Percentiles rank a stretch among this genome's conserved stretches.
Evolutionary conservation across 2,329 filamentous ascomycete species (phyloP).

Genomic region (Ceratocystis cacaofunesta): DNA sequence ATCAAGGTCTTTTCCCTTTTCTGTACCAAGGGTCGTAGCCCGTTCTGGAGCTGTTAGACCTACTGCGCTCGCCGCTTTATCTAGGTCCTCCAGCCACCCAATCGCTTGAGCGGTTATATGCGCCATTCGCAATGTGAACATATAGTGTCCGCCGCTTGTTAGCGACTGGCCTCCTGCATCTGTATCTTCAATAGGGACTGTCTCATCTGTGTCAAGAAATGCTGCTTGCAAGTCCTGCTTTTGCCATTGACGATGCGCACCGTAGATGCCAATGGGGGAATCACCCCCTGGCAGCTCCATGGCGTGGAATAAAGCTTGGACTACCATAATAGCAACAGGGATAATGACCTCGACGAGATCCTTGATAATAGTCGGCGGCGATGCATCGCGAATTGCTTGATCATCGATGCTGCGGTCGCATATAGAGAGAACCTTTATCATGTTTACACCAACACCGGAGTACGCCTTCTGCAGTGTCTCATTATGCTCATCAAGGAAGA

Average conservation of each 20-base stretch:
- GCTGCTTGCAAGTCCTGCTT: too few species aligned
- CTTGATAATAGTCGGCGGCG: too few species aligned
- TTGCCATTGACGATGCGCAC: too few species aligned
- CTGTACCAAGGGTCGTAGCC: neutral
- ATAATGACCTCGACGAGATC: slow-evolving; percentile 1
- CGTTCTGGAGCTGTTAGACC: too few species aligned
- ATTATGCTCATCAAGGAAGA: neutral
- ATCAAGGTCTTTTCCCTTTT: neutral
- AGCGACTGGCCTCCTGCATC: neutral
- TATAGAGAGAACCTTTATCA: neutral
- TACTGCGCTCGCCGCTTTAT: too few species aligned
- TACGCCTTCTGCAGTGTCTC: slow-evolving; percentile 10
- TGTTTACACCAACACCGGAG: neutral
- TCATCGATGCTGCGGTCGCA: neutral
- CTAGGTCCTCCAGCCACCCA: too few species aligned
- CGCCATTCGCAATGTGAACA: neutral
- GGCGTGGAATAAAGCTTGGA: neutral
- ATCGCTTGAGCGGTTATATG: too few species aligned
- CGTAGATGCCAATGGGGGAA: too few species aligned
- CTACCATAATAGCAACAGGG: slow-evolving; percentile 9
- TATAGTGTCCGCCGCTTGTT: neutral
- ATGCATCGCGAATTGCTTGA: too few species aligned
- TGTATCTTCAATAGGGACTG: neutral
- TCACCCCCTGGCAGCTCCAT: neutral
- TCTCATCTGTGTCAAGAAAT: neutral